Evolutionary conservation across 305 asterid species (phyloP), one percentile per base, ranked within the genome.

Genomic region (Fraxinus paxiana): DNA sequence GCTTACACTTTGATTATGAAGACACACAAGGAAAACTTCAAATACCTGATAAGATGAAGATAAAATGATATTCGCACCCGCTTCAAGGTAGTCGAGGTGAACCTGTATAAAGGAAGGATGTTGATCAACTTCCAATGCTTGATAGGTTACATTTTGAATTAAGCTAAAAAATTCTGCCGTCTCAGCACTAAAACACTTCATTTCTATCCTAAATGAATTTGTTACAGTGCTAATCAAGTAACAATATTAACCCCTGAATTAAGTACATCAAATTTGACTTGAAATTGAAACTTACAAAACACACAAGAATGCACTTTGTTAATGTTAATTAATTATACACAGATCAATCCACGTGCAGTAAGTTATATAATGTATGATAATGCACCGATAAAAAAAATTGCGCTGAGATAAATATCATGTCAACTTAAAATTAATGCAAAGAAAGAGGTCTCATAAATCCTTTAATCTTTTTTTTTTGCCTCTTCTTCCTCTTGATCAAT

Each of bases 11-110:
- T 26, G 65, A n/a, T 7, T 35, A 31, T 34, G 63, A 56, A 76
- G 38, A n/a, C 70, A 1, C 51, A 46, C 37, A 18, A 12, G 48
- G 6, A 28, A 2, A 77, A 41, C 22, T 35, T 35, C 1, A 74
- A 61, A 3, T 86, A 91, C 97, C 97, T 93, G 97, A 87, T 93
- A 93, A 31, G 97, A 93, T 73, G 97, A 90, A 63, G 97, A 89
- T 87, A 90, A 87, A 26, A 92, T 87, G 82, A 93, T 87, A 80
- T 93, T 90, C 46, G 97, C 97, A 28, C 97, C 97, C 59, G 97
- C 97, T 79, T 92, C 94, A 26, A 93, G 94, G 84, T 93, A 93
- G 80, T 93, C 97, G 61, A 93, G 69, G 84, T 92, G 97, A 28
- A 92, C 97, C 97, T 93, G 84, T 79, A 43, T 65, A 22, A 56